Evolutionary conservation across 345 rosid genomes (phyloP), one percentile per base, ranked within the genome.

Genomic region (Eucalyptus curtisii): DNA sequence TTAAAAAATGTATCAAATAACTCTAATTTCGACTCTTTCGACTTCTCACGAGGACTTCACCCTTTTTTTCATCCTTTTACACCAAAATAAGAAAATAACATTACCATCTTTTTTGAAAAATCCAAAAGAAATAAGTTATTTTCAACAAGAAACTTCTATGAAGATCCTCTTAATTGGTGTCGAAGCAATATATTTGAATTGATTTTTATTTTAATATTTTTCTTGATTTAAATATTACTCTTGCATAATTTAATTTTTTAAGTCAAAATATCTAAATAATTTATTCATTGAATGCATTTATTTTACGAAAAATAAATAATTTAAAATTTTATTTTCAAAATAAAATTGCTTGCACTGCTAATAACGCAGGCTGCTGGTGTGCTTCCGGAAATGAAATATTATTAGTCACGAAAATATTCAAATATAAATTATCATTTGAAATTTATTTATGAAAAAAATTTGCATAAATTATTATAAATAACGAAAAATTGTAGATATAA

Each of bases 371-470:
- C n/a, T n/a, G n/a, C n/a, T n/a, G n/a, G n/a, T n/a, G n/a, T n/a
- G n/a, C n/a, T n/a, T n/a, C n/a, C n/a, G n/a, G n/a, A n/a, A n/a
- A n/a, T 2, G 13, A 24, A 55, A 0, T 52, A 19, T 52, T 52
- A 52, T 8, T 0, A 3, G 1, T 52, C 10, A 20, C 0, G 0
- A 24, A 55, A 55, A 55, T 55, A 24, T 55, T 10, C 24, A 55
- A 55, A 55, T 9, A 55, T 24, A 0, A 24, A 4, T 24, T 24
- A 55, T 0, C 5, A 55, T 55, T 13, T 9, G 5, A 55, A 4
- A 24, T 52, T 20, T 52, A 0, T 19, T 19, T 0, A 52, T 4
- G 57, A 52, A 52, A 52, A 52, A 52, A 19, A 52, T 52, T 52
- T 3, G 0, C 57, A 52, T 20, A 52, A 52, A 52, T 20, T 19